Percentiles rank a stretch among this genome's conserved stretches.
Conservation (phyloP, 2,329 filamentous ascomycete species). For the Pyricularia sp. region DNA sequence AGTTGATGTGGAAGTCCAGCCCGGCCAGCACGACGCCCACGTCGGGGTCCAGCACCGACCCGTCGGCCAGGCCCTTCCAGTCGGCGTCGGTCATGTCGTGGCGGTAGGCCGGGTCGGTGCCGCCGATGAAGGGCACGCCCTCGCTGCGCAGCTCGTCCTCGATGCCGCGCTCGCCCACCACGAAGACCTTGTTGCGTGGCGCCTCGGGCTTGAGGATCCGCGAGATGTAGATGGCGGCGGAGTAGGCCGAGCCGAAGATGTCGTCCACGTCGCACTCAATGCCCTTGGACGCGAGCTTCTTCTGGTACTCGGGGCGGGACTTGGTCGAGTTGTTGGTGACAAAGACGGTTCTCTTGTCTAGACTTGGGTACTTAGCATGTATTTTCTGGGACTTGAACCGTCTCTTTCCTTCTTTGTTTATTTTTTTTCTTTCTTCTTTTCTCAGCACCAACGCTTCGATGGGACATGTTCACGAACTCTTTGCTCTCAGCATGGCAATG, state of each 20-base stretch:
- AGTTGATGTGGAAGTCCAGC: slow-evolving; percentile 91
- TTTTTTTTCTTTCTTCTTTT: background rate
- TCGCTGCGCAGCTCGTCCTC: slow-evolving; percentile 81
- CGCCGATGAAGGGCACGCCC: slow-evolving; percentile 71
- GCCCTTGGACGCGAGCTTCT: slow-evolving; percentile 75
- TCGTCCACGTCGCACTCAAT: slow-evolving; percentile 79
- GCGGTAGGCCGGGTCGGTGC: slow-evolving; percentile 69
- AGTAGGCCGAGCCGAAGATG: slow-evolving; percentile 94
- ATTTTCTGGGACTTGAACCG: background rate
- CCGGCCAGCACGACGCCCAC: slow-evolving; percentile 86
- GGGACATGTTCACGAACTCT: background rate
- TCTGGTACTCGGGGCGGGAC: slow-evolving; percentile 82
- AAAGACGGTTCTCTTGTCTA: slow-evolving; percentile 87
- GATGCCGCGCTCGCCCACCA: slow-evolving; percentile 84
- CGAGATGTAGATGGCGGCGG: slow-evolving; percentile 88
- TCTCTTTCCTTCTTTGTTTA: background rate
- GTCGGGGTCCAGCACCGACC: slow-evolving; percentile 70
- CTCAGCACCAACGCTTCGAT: too few species aligned
- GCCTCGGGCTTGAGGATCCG: slow-evolving; percentile 74
- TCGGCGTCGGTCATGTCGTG: slow-evolving; percentile 75
- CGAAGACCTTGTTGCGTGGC: slow-evolving; percentile 86
- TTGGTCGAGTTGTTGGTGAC: slow-evolving; percentile 99
- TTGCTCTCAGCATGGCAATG: slow-evolving; percentile 54
- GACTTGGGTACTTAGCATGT: slow-evolving; percentile 4
- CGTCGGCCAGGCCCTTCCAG: slow-evolving; percentile 68